Evolutionary conservation across 192 early-diverging fungal genomes (phyloP).

Genomic region (Gigaspora rosea): DNA sequence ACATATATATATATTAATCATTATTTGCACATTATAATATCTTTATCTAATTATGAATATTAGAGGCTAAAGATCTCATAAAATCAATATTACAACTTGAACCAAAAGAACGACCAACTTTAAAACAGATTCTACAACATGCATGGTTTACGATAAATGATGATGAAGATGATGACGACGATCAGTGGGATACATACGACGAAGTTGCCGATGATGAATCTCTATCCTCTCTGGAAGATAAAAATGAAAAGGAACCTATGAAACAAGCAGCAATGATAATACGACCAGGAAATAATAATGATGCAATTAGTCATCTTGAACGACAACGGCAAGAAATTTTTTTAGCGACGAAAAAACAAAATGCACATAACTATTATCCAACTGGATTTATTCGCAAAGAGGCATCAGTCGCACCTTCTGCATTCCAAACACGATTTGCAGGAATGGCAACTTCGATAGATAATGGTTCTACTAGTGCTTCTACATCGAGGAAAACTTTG

Average conservation of each 20-base stretch:
- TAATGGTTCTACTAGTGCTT: background rate
- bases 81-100: slow-evolving; percentile 64
- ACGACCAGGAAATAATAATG: background rate
- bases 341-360: background rate
- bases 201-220: slow-evolving; percentile 39
- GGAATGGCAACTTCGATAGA: background rate
- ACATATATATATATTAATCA: background rate
- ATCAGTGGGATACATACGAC: slow-evolving; percentile 29
- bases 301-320: slow-evolving; percentile 23
- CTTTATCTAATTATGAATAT: background rate
- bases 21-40: background rate
- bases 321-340: slow-evolving; percentile 32
- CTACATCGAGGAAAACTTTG: background rate
- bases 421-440: slow-evolving; percentile 11
- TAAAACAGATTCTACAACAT: slow-evolving; percentile 68
- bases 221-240: slow-evolving; percentile 17
- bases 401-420: slow-evolving; percentile 18
- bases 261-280: slow-evolving; percentile 3
- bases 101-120: slow-evolving; percentile 62
- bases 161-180: slow-evolving; percentile 36
- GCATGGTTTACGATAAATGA: slow-evolving; percentile 56
- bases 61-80: slow-evolving; percentile 67
- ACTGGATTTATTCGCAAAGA: slow-evolving; percentile 1
- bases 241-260: background rate
- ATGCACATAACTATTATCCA: slow-evolving; percentile 7